Percentiles rank a stretch among this genome's conserved stretches.
Evolutionary conservation across 495 filamentous ascomycete genomes (phyloP).

Genomic region (Xylona heveae): DNA sequence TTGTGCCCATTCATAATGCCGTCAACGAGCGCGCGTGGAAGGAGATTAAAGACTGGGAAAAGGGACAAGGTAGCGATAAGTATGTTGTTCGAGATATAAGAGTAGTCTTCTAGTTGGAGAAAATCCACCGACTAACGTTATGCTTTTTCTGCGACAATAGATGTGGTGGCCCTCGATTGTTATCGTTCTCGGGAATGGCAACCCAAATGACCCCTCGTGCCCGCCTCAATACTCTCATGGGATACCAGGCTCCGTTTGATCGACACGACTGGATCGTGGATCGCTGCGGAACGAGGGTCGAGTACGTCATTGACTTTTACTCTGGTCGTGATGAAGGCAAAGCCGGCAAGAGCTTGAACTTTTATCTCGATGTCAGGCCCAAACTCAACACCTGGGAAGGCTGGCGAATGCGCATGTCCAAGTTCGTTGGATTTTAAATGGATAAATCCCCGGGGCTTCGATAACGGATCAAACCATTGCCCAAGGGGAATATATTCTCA

Average conservation of each 20-base stretch:
- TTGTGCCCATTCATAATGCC: slow-evolving; percentile 95
- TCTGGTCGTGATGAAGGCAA: slow-evolving; percentile 39
- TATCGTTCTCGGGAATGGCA: slow-evolving; percentile 55
- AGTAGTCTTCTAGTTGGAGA: neutral
- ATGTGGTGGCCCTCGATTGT: slow-evolving; percentile 65
- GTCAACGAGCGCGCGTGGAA: slow-evolving; percentile 32
- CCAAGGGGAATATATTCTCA: no score
- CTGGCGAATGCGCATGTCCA: slow-evolving; percentile 55
- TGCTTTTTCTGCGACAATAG: slow-evolving; percentile 15
- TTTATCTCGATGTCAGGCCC: slow-evolving; percentile 86
- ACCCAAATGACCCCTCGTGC: slow-evolving; percentile 54
- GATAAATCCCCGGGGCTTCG: no score
- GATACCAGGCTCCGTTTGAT: slow-evolving; percentile 84
- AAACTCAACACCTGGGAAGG: slow-evolving; percentile 89
- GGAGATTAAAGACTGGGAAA: slow-evolving; percentile 49
- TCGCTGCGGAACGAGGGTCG: slow-evolving; percentile 67
- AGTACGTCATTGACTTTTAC: slow-evolving; percentile 98
- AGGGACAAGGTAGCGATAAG: slow-evolving; percentile 31
- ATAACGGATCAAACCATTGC: no score
- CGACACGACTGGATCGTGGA: slow-evolving; percentile 96
- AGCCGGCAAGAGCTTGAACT: slow-evolving; percentile 46
- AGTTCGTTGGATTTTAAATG: slow-evolving; percentile 25
- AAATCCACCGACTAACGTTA: no score
- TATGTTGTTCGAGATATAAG: slow-evolving; percentile 11
- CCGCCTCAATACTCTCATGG: slow-evolving; percentile 55